Conservation (phyloP, 1,139 yeast genomes). For the Taiozyma sp. region DNA sequence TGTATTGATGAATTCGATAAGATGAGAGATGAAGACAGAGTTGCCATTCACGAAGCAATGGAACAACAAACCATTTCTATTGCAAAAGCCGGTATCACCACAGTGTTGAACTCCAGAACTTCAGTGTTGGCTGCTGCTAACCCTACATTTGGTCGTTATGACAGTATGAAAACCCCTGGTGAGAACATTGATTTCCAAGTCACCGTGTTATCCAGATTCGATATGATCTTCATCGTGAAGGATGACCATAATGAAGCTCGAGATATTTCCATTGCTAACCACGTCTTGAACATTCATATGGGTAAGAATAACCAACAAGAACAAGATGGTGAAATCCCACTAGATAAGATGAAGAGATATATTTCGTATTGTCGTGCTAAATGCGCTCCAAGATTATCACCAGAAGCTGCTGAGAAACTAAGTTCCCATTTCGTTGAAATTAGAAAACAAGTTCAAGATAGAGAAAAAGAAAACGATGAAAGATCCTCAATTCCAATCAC, state of each 20-base stretch:
- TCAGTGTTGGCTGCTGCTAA: slow-evolving; percentile 97
- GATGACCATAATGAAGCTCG: slow-evolving; percentile 88
- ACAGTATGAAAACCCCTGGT: slow-evolving; percentile 94
- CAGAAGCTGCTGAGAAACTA: slow-evolving; percentile 86
- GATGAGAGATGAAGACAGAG: slow-evolving; percentile 99
- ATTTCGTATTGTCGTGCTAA: slow-evolving; percentile 84
- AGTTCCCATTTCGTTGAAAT: slow-evolving; percentile 95
- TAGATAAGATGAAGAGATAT: slow-evolving; percentile 87
- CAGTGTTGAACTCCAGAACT: slow-evolving; percentile 91
- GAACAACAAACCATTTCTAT: slow-evolving; percentile 99
- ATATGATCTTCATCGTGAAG: slow-evolving; percentile 95
- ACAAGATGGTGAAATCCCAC: slow-evolving; percentile 83
- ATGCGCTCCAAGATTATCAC: slow-evolving; percentile 90
- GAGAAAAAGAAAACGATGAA: slow-evolving; percentile 79
- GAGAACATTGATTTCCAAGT: slow-evolving; percentile 98
- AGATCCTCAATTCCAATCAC: slow-evolving; percentile 97
- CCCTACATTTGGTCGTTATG: slow-evolving; percentile 95
- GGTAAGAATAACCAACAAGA: slow-evolving; percentile 48
- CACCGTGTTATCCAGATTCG: slow-evolving; percentile 94
- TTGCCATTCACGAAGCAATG: slow-evolving; percentile 99
- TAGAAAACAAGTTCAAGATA: slow-evolving; percentile 76
- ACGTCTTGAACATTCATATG: slow-evolving; percentile 93
- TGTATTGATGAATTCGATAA: slow-evolving; percentile 99
- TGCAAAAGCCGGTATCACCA: slow-evolving; percentile 98
- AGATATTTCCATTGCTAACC: slow-evolving; percentile 89